Conservation (phyloP, 1,284 basidiomycete species). For the Tilletia walkeri region DNA sequence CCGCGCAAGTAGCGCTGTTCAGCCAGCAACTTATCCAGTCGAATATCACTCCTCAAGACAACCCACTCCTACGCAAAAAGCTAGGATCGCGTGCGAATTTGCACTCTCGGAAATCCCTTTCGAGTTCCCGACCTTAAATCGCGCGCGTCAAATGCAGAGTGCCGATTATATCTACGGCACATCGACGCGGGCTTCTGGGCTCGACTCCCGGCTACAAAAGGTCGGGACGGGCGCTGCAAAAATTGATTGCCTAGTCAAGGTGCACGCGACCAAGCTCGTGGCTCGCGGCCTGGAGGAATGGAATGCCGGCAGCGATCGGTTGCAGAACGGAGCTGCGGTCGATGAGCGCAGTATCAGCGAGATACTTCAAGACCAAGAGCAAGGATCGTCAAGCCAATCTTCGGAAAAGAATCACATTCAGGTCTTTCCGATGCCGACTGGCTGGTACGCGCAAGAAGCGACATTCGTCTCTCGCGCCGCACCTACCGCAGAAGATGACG, state of each 20-base stretch:
- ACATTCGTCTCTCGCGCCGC: constrained; percentile 56
- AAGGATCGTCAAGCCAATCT: constrained; percentile 14
- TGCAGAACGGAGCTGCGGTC: constrained; percentile 47
- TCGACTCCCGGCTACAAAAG: constrained; percentile 56
- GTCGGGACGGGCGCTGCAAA: constrained; percentile 58
- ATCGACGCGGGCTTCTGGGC: constrained; percentile 47
- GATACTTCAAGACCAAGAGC: constrained; percentile 52
- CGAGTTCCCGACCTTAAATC: constrained; percentile 59
- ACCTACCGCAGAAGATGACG: constrained; percentile 57
- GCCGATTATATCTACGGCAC: constrained; percentile 58
- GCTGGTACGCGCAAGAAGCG: constrained; percentile 59
- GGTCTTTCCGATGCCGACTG: constrained; percentile 58
- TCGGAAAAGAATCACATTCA: constrained; percentile 39
- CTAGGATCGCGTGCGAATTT: constrained; percentile 56
- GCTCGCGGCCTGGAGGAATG: constrained; percentile 34
- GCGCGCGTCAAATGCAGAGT: constrained; percentile 53
- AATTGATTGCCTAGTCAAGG: constrained; percentile 60
- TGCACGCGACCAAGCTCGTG: constrained; percentile 57
- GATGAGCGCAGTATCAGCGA: constrained; percentile 56
- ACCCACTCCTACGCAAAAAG: constrained; percentile 11
- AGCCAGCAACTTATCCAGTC: too few relatives aligned
- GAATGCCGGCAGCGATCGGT: constrained; percentile 37
- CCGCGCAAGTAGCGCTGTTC: neutral
- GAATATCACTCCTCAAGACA: too few relatives aligned
- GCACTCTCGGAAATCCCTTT: constrained; percentile 60